Evolutionary conservation across 768 basidiomycete species (phyloP), one percentile per base, ranked within the genome.

Genomic region (Boletus huronensis): DNA sequence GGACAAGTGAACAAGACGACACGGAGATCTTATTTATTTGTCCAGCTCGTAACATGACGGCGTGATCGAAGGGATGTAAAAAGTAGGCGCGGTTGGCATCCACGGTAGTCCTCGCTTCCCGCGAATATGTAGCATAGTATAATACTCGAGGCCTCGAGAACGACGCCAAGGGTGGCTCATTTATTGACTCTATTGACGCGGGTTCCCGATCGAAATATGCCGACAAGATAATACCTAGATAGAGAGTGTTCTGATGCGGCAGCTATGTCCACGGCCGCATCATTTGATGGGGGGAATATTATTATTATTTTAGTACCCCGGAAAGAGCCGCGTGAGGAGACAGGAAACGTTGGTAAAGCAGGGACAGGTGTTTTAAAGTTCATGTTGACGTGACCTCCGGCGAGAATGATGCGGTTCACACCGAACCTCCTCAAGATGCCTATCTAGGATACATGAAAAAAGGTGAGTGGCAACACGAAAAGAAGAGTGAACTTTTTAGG

Each of bases 401-500:
- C 25, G 49, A 57, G 49, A 48, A 38, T 26, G 44, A 10, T 44
- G 51, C 9, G 34, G 39, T 55, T 65, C 60, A 59, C 56, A 58
- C 55, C 54, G 40, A 9, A 21, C 45, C 50, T 50, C 32, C 32
- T 5, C 28, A 26, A 26, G 40, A 31, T 58, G 34, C 64, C 58
- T 14, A 60, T 55, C 58, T 54, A 41, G 63, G 63, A 43, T 64
- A 64, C n/a, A 64, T 66, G 61, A 64, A 64, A 58, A 54, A 46
- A 52, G 14, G 26, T 39, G 50, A 52, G 46, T 34, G 52, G 34
- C 53, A 46, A 52, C 47, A 50, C 21, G 50, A 48, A 51, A 49
- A 41, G 48, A 19, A 16, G 43, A 28, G 29, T n/a, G 28, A 10
- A 32, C 23, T 49, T 57, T 53, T 54, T 48, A 52, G 64, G 63